Conservation (phyloP, 2,329 filamentous ascomycete species). For the Claviceps pusilla region DNA sequence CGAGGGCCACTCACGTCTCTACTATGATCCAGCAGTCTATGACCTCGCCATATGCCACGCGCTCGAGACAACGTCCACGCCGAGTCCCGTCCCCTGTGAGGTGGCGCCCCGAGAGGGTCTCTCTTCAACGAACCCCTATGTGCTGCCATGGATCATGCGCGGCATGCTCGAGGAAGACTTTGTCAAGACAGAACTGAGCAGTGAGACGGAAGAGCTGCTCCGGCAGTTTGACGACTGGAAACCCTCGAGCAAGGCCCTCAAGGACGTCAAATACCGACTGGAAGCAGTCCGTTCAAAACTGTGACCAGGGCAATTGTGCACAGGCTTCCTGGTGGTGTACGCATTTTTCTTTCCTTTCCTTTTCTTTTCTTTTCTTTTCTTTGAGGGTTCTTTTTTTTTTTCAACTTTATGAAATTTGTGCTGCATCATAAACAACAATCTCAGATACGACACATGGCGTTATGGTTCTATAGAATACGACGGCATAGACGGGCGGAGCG, state of each 20-base stretch:
- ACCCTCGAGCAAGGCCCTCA: constrained; percentile 74
- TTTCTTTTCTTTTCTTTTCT: background rate
- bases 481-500: too few relatives aligned
- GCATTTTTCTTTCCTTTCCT: background rate
- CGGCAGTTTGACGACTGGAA: constrained; percentile 87
- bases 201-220: constrained; percentile 68
- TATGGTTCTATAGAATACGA: too few relatives aligned
- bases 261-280: constrained; percentile 88
- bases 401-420: too few relatives aligned
- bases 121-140: constrained; percentile 62
- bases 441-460: too few relatives aligned
- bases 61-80: constrained; percentile 51
- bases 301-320: constrained; percentile 13
- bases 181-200: constrained; percentile 64
- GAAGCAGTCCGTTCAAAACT: constrained; percentile 84
- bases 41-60: constrained; percentile 59
- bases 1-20: constrained; percentile 84
- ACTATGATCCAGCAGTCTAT: constrained; percentile 80
- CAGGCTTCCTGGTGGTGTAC: too few relatives aligned
- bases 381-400: too few relatives aligned
- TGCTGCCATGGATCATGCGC: constrained; percentile 89
- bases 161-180: constrained; percentile 83
- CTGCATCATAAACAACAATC: too few relatives aligned
- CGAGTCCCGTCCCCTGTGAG: constrained; percentile 20
- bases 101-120: constrained; percentile 17